Percentiles rank a stretch among this genome's conserved stretches.
Evolutionary conservation across 192 early-diverging fungal species (phyloP).

Genomic region (Coemansia sp.): DNA sequence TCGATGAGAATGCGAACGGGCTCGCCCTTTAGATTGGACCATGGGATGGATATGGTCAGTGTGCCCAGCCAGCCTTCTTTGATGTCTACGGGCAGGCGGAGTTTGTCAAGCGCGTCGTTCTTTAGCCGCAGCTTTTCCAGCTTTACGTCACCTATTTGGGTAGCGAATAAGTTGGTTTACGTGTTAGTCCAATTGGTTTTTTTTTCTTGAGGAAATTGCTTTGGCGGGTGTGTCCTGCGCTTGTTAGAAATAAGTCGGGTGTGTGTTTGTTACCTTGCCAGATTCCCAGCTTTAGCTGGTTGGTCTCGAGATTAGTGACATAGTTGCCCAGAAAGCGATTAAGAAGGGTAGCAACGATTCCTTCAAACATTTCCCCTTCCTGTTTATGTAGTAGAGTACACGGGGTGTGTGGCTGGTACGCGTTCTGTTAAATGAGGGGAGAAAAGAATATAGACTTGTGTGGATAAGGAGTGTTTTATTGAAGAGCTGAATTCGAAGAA

Average conservation of each 20-base stretch:
- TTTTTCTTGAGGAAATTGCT: not conserved
- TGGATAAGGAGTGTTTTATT: no score
- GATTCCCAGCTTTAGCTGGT: slow-evolving; percentile 92
- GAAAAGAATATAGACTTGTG: not conserved
- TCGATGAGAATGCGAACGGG: slow-evolving; percentile 88
- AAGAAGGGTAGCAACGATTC: slow-evolving; percentile 71
- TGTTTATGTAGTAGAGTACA: no score
- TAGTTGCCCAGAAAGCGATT: slow-evolving; percentile 91
- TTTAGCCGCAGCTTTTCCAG: slow-evolving; percentile 87
- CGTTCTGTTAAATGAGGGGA: not conserved
- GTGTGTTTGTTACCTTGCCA: slow-evolving; percentile 84
- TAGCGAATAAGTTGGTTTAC: not conserved
- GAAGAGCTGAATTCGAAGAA: no score
- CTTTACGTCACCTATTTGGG: slow-evolving; percentile 82
- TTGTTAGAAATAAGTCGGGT: not conserved
- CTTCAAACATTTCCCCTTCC: slow-evolving; percentile 65
- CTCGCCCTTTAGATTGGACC: slow-evolving; percentile 93
- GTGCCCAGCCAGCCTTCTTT: slow-evolving; percentile 88
- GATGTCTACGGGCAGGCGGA: slow-evolving; percentile 92
- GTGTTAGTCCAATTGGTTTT: not conserved
- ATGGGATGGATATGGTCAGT: slow-evolving; percentile 91
- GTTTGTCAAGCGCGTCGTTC: slow-evolving; percentile 88
- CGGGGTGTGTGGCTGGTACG: no score
- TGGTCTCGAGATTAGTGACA: slow-evolving; percentile 90
- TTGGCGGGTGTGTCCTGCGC: no score